Base-by-base conservation (phyloP, 306 rosid species). In the Prunus mongolica region DNA sequence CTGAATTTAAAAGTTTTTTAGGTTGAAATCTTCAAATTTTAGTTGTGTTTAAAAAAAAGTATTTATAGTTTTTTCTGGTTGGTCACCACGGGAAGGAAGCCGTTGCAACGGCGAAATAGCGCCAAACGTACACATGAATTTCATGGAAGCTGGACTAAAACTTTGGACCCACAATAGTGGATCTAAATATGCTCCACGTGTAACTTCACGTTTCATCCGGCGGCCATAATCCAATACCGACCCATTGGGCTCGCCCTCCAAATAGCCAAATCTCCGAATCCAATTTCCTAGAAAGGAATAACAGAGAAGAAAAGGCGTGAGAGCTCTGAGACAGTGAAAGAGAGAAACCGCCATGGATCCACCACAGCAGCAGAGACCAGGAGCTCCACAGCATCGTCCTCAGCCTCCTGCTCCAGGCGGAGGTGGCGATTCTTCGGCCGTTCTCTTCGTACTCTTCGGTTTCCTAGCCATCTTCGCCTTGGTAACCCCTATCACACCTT, bases 261-360 rank as follows among this genome's bases (percentile, higher is more conserved):
- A 19, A 65, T 34, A 15, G 12, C 12, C 38, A 28, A 62, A 20
- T 14, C 57, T 15, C 57, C 62, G 12, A 20, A 28, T 28, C 67
- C 44, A 3, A 8, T 62, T 15, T 8, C 49, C 7, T 14, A 4
- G 4, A 65, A 32, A 10, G 3, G 16, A n/a, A 38, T n/a, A 25
- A 45, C 55, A 24, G 5, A 6, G 69, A 11, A 12, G 25, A 13
- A 67, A 68, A 15, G 7, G 58, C 58, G 56, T 25, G 60, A 52
- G 49, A 6, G 12, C 50, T 3, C 50, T 8, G 2, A 16, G 22
- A 30, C 67, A 7, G 65, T n/a, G 54, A 24, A 6, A 54, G 41
- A 28, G 65, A 28, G 32, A 49, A 12, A 67, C 78, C 84, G 87
- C 88, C 83, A 93, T 91, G 97, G 95, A 93, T 82, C 77, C 82